A percentile compares a stretch with the other conserved stretches of the same genome.
Evolutionary conservation across 148 eudicot genomes (phyloP).

Genomic region (Salicornia ramosissima): DNA sequence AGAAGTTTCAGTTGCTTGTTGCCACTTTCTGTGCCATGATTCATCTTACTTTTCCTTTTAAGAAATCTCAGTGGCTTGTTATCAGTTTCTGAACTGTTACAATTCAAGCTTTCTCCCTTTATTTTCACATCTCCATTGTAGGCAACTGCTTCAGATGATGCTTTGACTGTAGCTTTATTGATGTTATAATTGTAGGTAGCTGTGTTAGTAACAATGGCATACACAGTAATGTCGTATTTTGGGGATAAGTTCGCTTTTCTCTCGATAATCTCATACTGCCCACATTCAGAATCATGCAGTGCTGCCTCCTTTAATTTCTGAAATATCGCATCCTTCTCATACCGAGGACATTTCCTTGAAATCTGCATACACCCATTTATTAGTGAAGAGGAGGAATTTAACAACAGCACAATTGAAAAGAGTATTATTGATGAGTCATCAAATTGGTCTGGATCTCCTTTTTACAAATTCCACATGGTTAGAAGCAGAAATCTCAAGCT

Average conservation of each 20-base stretch:
- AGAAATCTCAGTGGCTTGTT: constrained; percentile 37
- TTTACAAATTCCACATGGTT: too few relatives aligned
- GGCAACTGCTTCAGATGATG: constrained; percentile 27
- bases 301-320: constrained; percentile 46
- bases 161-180: constrained; percentile 16
- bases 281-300: constrained; percentile 42
- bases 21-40: constrained; percentile 10
- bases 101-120: constrained; percentile 22
- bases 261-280: constrained; percentile 59
- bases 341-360: constrained; percentile 33
- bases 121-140: constrained; percentile 40
- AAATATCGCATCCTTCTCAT: constrained; percentile 53
- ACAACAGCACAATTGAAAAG: neutral
- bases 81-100: constrained; percentile 16
- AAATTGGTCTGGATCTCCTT: too few relatives aligned
- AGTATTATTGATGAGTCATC: too few relatives aligned
- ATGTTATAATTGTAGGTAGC: constrained; percentile 42
- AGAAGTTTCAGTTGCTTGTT: constrained; percentile 37
- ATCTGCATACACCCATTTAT: constrained; percentile 34
- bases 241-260: constrained; percentile 45
- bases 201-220: constrained; percentile 65
- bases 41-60: constrained; percentile 31
- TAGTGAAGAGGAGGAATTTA: too few relatives aligned
- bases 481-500: too few relatives aligned
- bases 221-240: constrained; percentile 46